Conservation (phyloP, 768 basidiomycete genomes). For the Trametes cingulata region DNA sequence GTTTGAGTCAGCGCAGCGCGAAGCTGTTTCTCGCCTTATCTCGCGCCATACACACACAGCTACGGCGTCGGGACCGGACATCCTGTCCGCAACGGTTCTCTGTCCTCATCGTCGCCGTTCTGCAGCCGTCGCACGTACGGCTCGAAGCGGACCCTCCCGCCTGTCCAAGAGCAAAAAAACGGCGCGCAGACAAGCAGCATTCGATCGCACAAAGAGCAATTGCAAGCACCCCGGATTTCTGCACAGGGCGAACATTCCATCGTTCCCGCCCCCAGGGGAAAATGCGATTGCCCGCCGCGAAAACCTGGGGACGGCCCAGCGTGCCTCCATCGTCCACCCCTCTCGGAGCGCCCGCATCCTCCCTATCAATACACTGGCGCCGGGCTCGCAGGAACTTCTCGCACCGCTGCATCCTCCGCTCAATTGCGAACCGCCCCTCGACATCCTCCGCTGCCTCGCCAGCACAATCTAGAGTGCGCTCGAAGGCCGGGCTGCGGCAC, state of each 20-base stretch:
- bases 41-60: conserved; percentile 15
- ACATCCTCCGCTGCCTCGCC: neutral
- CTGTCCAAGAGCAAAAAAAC: neutral
- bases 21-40: conserved; percentile 7
- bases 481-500: neutral
- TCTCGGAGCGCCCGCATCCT: conserved; percentile 10
- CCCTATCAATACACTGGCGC: neutral
- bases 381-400: too few relatives aligned
- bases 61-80: conserved; percentile 6
- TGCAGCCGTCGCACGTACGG: neutral
- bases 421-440: too few relatives aligned
- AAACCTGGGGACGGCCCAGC: neutral
- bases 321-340: conserved; percentile 10
- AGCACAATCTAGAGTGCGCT: neutral
- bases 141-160: too few relatives aligned
- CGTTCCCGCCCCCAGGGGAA: neutral
- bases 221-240: neutral
- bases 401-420: neutral
- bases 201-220: neutral
- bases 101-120: neutral
- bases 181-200: neutral
- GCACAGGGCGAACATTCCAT: neutral
- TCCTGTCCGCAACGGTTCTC: neutral
- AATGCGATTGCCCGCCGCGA: neutral
- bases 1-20: conserved; percentile 3